A percentile compares a stretch with the other conserved stretches of the same genome.
Evolutionary conservation across 306 rosid species (phyloP).

Genomic region (Quercus berberidifolia): DNA sequence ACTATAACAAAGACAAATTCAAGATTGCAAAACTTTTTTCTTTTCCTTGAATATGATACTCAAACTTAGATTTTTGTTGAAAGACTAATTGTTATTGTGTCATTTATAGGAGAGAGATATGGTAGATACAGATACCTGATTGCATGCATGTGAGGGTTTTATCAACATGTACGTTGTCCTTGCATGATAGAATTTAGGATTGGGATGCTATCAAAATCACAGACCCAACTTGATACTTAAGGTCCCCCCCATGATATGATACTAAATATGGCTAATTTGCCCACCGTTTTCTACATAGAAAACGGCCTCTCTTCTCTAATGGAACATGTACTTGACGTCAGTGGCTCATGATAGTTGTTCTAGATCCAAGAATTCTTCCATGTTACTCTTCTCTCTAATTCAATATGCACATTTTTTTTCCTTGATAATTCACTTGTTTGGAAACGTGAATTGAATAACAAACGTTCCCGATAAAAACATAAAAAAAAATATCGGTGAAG

Average conservation of each 20-base stretch:
- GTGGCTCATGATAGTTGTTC: background rate
- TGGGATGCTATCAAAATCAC: background rate
- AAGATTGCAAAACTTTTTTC: background rate
- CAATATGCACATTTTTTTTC: background rate
- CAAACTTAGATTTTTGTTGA: background rate
- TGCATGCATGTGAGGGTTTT: background rate
- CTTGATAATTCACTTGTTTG: no score
- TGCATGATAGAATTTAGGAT: background rate
- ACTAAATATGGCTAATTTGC: constrained; percentile 3
- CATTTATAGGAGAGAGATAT: background rate
- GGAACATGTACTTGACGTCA: constrained; percentile 17
- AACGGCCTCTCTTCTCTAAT: background rate
- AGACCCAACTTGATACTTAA: constrained; percentile 10
- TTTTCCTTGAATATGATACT: background rate
- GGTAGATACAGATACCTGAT: background rate
- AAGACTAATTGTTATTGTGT: background rate
- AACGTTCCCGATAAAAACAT: no score
- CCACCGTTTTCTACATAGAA: constrained; percentile 23
- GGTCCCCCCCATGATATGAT: background rate
- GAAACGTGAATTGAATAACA: no score
- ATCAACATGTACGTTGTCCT: background rate
- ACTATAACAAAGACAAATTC: background rate
- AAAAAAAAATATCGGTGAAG: no score
- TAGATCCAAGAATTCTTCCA: background rate
- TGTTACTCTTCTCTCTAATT: background rate